Evolutionary conservation across 2,329 filamentous ascomycete species (phyloP), one percentile per base, ranked within the genome.

Genomic region (Epichloe glyceriae): DNA sequence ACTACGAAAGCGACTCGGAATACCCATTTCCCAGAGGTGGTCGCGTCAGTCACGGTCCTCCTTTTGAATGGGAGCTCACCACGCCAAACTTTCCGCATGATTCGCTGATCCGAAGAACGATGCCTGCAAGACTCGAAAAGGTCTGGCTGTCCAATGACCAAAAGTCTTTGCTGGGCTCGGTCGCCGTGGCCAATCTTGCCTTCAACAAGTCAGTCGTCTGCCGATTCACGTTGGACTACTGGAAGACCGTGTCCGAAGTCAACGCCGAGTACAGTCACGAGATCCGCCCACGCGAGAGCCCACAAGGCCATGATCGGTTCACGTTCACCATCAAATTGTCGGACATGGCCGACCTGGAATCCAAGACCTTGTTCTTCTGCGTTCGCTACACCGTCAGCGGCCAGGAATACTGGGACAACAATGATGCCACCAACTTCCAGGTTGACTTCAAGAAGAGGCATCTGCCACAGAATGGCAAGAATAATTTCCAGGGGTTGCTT

Each of bases 161-260:
- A 62, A 91, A 91, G 70, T 86, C 78, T 1, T 70, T 98, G 56
- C 76, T 95, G 47, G 93, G 93, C 12, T 86, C 82, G 17, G 78
- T 95, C 49, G 86, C 82, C 7, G 90, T 95, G 20, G 82, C 85
- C 63, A 98, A 98, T 67, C 69, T 97, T 42, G 81, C 89, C 0
- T 98, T 95, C 70, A 79, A 90, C 50, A 98, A 98, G 70, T 68
- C 75, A 5, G 88, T 98, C 50, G 82, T 85, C n/a, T 91, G 88
- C 65, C 82, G 93, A 47, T 98, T 98, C 67, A 98, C 93, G 0
- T 78, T 96, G 45, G 93, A 98, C 67, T 93, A 95, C 70, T 98
- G 93, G 93, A 95, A 95, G 75, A 98, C 93, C 0, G 94, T 90
- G 0, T 98, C 93, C 0, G 93, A 98, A 64, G 86, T 97, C 2